phyloP scores from a whole-genome alignment of 225 moss, liverwort and hornwort species.

The Lunularia cruciata region DNA sequence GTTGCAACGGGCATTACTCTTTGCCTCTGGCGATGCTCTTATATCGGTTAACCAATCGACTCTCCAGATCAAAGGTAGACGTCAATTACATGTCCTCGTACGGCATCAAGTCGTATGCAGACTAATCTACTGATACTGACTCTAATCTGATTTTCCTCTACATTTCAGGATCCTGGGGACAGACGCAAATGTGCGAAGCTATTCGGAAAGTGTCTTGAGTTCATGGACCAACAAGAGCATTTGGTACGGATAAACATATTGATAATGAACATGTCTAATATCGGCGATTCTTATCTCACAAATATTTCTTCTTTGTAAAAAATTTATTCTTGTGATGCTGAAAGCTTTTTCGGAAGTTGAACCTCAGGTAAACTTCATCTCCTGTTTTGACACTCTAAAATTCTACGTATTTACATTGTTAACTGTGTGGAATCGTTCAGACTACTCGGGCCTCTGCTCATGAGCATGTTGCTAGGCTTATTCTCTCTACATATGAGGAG shows the following conservation, averaged over 20 bases:
- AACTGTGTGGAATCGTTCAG: constrained; percentile 33
- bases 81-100: not conserved
- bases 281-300: too few relatives aligned
- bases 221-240: constrained; percentile 98
- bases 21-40: constrained; percentile 96
- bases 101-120: too few relatives aligned
- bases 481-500: constrained; percentile 83
- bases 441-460: constrained; percentile 90
- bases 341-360: not conserved
- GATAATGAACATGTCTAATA: not conserved
- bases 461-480: constrained; percentile 94
- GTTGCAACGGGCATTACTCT: constrained; percentile 84
- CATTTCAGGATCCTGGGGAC: constrained; percentile 74
- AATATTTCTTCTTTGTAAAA: too few relatives aligned
- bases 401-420: not conserved
- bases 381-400: too few relatives aligned
- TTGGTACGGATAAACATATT: constrained; percentile 49
- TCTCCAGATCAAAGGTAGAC: constrained; percentile 83
- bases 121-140: too few relatives aligned
- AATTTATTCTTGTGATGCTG: constrained; percentile 1
- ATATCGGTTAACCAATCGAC: constrained; percentile 88
- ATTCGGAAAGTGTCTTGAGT: constrained; percentile 94
- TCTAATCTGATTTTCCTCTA: not conserved
- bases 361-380: not conserved
- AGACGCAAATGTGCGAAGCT: constrained; percentile 85